Evolutionary conservation across 129 eudicot species (phyloP), one percentile per base, ranked within the genome.

Genomic region (Tagetes erecta): DNA sequence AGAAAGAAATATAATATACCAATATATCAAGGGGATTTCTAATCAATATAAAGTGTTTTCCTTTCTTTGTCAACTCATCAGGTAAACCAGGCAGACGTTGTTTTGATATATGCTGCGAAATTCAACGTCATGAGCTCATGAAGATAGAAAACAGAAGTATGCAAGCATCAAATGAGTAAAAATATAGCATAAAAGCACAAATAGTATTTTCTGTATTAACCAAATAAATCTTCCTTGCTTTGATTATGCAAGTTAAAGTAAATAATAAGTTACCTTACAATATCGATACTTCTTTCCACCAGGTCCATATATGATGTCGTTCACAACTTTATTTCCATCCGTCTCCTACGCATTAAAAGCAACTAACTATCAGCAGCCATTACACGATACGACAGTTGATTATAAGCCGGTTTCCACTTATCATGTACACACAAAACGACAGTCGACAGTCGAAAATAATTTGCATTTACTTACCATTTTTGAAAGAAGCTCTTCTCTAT

Each of bases 1-100:
- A 52, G 10, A 47, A 30, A 75, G 45, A 33, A 13, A 40, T 69
- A 64, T 3, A 6, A 71, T 71, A 11, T 84, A 94, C 99, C 99
- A 94, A 86, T 76, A 89, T 83, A 64, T 94, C 91, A 67, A 94
- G 85, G 46, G 99, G 99, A 76, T 94, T 94, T 60, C 97, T 83
- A 39, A 94, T 94, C 64, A 94, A 52, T 67, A 94, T 85, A 80
- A 87, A 83, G 90, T 94, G 99, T 75, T 91, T 94, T 82, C 99
- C 99, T 80, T 76, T 94, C 85, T 78, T 91, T 87, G 79, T 78
- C 70, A 94, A 70, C 44, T 87, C 97, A 14, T 87, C 81, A 9
- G 82, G 80, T 78, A 94, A 70, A 45, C 88, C 96, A 76, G 89
- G 91, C 74, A 94, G 45, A 3, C 73, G 82, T 70, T 88, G 91